Evolutionary conservation across 129 eudicot species (phyloP).

Genomic region (Lactuca saligna): DNA sequence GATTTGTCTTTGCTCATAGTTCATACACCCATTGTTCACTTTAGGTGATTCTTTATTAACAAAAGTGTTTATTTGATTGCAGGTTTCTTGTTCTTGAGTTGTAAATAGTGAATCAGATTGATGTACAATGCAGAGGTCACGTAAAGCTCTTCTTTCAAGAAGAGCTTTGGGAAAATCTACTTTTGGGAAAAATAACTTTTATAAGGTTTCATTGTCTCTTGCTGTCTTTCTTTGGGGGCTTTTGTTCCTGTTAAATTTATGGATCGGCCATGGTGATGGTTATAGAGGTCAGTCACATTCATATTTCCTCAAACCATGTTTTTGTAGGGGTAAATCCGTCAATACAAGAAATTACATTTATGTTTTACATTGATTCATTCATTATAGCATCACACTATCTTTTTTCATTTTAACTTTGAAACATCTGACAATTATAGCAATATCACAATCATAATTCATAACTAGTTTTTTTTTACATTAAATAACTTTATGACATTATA

Average conservation of each 20-base stretch:
- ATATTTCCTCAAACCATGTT: not conserved
- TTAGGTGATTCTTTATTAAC: slow-evolving; percentile 22
- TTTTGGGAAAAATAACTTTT: slow-evolving; percentile 50
- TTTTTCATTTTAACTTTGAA: too few species aligned
- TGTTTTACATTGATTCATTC: too few species aligned
- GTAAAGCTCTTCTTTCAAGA: slow-evolving; percentile 89
- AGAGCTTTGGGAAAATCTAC: slow-evolving; percentile 67
- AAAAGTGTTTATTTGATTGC: slow-evolving; percentile 4
- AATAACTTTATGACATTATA: slow-evolving; percentile 10
- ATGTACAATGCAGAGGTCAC: slow-evolving; percentile 97
- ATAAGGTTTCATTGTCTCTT: slow-evolving; percentile 66
- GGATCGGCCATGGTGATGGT: slow-evolving; percentile 86
- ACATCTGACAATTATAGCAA: too few species aligned
- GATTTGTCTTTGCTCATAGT: slow-evolving; percentile 17
- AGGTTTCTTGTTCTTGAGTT: slow-evolving; percentile 29
- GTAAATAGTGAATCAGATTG: slow-evolving; percentile 44
- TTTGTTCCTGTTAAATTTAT: slow-evolving; percentile 60
- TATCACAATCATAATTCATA: too few species aligned
- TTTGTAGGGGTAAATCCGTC: not conserved
- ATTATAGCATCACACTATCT: not conserved
- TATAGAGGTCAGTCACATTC: slow-evolving; percentile 52
- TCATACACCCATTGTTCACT: slow-evolving; percentile 6
- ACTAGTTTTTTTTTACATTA: not conserved
- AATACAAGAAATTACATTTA: not conserved
- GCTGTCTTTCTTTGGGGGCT: slow-evolving; percentile 80